phyloP scores from a whole-genome alignment of 2,329 filamentous ascomycete species.

The Karstenula rhodostoma region DNA sequence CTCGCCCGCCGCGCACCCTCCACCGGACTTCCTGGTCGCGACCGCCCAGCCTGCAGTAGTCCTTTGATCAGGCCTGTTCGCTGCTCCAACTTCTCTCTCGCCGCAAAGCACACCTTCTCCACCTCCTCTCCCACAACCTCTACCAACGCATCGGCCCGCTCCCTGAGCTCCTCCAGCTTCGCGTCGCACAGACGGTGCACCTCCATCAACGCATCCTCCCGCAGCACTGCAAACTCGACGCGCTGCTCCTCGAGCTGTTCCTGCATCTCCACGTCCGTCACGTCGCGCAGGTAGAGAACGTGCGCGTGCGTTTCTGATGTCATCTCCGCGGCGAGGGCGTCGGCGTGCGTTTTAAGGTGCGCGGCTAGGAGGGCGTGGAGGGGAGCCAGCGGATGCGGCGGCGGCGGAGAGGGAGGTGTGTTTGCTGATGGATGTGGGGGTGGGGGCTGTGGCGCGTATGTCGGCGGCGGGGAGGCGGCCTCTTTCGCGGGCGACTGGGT shows the following conservation, averaged over 20 bases:
- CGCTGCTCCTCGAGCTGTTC: constrained; percentile 3
- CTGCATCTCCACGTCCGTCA: background rate
- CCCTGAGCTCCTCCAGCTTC: background rate
- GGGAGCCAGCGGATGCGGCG: background rate
- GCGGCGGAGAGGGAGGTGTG: background rate
- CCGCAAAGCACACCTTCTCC: too few species aligned
- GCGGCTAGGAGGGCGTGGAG: background rate
- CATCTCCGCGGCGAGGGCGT: background rate
- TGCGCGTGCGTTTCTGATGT: background rate
- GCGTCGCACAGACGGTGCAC: background rate
- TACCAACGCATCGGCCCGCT: background rate
- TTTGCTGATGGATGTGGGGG: background rate
- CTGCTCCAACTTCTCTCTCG: too few species aligned
- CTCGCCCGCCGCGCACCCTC: too few species aligned
- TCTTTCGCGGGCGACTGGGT: background rate
- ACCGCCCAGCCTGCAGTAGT: too few species aligned
- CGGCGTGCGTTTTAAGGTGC: background rate
- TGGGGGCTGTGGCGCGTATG: background rate
- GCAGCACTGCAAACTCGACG: background rate
- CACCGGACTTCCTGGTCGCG: too few species aligned
- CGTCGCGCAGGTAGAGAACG: background rate
- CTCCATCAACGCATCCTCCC: background rate
- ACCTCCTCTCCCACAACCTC: background rate
- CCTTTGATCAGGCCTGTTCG: too few species aligned
- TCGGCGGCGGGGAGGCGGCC: too few species aligned